Evolutionary conservation across 2,329 filamentous ascomycete species (phyloP).

Genomic region (Talaromyces piceae): DNA sequence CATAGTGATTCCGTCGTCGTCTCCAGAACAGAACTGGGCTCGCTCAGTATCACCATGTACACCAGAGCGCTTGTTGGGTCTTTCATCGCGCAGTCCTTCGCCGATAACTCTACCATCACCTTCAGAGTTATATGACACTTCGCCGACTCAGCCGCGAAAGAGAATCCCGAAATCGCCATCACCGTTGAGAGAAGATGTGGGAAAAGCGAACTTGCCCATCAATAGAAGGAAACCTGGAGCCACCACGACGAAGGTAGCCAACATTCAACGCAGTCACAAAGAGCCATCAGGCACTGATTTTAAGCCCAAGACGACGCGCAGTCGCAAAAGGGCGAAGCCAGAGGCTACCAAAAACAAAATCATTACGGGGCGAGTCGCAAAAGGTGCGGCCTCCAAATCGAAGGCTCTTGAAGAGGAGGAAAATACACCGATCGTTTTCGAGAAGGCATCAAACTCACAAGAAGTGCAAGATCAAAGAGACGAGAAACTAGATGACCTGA

Average conservation of each 20-base stretch:
- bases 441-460: not conserved
- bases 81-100: slow-evolving; percentile 17
- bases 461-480: slow-evolving; percentile 12
- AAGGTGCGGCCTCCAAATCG: slow-evolving; percentile 14
- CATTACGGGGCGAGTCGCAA: slow-evolving; percentile 30
- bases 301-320: slow-evolving; percentile 15
- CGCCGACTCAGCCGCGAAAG: not conserved
- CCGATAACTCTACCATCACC: slow-evolving; percentile 22
- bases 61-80: slow-evolving; percentile 11
- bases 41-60: slow-evolving; percentile 18
- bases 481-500: slow-evolving; percentile 18
- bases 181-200: slow-evolving; percentile 8
- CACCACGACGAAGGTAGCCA: not conserved
- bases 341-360: slow-evolving; percentile 23
- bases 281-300: slow-evolving; percentile 12
- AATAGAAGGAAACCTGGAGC: slow-evolving; percentile 4
- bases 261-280: slow-evolving; percentile 1
- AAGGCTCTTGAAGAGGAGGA: not conserved
- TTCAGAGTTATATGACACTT: slow-evolving; percentile 16
- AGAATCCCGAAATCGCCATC: slow-evolving; percentile 3
- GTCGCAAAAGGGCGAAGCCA: slow-evolving; percentile 13
- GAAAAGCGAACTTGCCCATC: slow-evolving; percentile 5
- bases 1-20: slow-evolving; percentile 37
- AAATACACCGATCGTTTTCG: not conserved
- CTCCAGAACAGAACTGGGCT: slow-evolving; percentile 27